Base-by-base conservation (phyloP, 2,329 filamentous ascomycete species). In the Colletotrichum plurivorum region DNA sequence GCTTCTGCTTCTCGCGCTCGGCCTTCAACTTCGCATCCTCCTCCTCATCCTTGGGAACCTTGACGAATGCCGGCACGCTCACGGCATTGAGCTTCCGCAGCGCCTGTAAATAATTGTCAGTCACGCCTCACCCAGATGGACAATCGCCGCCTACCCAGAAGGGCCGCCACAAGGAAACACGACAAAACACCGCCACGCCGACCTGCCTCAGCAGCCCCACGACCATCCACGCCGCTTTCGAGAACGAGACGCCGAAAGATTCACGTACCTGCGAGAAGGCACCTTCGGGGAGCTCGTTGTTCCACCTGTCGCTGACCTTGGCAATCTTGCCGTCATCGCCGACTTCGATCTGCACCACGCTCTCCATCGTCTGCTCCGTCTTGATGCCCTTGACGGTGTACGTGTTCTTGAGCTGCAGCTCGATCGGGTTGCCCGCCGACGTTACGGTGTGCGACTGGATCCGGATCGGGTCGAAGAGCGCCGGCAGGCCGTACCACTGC, bases 401-500 rank as follows among this genome's bases (percentile, higher is more conserved):
- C 59, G 73, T 77, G 72, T 82, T 82, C 68, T 71, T 71, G 48
- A 82, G 71, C 18, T 88, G 82, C 73, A 92, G 78, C 67, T 83
- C 78, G 48, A 92, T 90, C 0, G 90, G 89, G 71, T 91, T 90
- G 1, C 88, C 88, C 0, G 80, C 77, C 16, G 81, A 83, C 1
- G 79, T 87, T 12, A 92, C 88, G 46, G 81, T 76, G 75, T 90
- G 85, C 43, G 82, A 79, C 54, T 88, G 80, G 27, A 88, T 84
- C 75, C 87, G 81, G 72, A 91, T 90, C 56, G 88, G 83, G 52
- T 79, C 82, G 76, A 91, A 91, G 2, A 88, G 84, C 4, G 84
- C 78, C 61, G 88, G 82, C 1, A 92, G 81, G 2, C 89, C 89
- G 75, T 91, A 92, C 84, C 82, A 85, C 70, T 84, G 82, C 3